A percentile compares a stretch with the other conserved stretches of the same genome.
Evolutionary conservation across 1,284 basidiomycete genomes (phyloP).

Genomic region (Ustilago esculenta): DNA sequence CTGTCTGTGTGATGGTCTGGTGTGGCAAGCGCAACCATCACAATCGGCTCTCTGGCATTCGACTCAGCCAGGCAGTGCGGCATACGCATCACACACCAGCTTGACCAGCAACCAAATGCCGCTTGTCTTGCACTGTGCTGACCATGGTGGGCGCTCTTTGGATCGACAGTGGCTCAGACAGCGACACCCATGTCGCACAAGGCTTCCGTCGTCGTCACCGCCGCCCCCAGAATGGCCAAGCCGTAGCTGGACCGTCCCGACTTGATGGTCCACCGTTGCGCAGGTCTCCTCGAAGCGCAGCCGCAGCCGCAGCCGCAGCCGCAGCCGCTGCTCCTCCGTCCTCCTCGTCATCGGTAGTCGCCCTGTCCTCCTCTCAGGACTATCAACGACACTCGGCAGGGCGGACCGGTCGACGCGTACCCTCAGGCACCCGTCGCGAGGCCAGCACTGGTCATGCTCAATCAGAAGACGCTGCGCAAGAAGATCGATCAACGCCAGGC

Average conservation of each 20-base stretch:
- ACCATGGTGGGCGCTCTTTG: conserved; percentile 40
- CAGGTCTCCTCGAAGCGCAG: conserved; percentile 12
- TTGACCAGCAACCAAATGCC: conserved; percentile 11
- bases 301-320: no score
- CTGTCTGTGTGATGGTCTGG: no score
- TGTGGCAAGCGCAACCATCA: no score
- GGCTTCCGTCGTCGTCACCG: background rate
- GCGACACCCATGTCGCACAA: conserved; percentile 13
- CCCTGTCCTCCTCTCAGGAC: conserved; percentile 31
- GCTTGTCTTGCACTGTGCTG: background rate
- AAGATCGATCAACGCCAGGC: no score
- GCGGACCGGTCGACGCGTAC: background rate
- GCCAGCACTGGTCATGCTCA: no score
- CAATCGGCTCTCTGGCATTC: background rate
- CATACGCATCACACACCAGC: no score
- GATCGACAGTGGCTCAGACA: conserved; percentile 40
- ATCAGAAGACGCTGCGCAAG: no score
- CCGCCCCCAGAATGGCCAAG: background rate
- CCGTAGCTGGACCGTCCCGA: conserved; percentile 21
- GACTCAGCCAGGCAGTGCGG: no score
- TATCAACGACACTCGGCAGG: background rate
- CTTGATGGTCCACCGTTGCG: conserved; percentile 3
- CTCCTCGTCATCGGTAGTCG: conserved; percentile 22
- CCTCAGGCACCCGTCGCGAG: no score
- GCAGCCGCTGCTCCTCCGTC: conserved; percentile 4